Evolutionary conservation across 2,329 filamentous ascomycete genomes (phyloP), one percentile per base, ranked within the genome.

Genomic region (Furcasterigmium furcatum): DNA sequence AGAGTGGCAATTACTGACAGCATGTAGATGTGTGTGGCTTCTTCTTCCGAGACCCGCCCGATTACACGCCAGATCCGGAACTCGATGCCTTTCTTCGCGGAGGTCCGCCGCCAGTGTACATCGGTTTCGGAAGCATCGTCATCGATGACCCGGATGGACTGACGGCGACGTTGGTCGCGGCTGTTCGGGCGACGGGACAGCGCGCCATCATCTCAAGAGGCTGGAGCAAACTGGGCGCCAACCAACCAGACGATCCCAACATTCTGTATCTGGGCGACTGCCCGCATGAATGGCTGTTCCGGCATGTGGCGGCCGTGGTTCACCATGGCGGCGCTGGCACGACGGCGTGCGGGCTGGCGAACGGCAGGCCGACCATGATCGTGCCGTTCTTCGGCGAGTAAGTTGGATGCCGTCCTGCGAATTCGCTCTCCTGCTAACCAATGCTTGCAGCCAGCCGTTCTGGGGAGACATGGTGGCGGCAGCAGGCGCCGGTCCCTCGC

Each of bases 291-390:
- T 81, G 77, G 78, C 64, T 82, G 0, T 81, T 81, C 51, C 68
- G 75, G 47, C 68, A 70, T 19, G 76, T 81, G 1, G 67, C 72
- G 0, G 70, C 67, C 10, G 77, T 81, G 0, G 67, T 82, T 0
- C 78, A 82, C 47, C 77, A 82, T 42, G 78, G 78, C 16, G 78
- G 78, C 9, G 77, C 77, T 9, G 77, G 78, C 10, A 80, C 76
- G 0, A 80, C 78, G 4, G 76, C 78, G 1, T 72, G 70, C 24
- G 76, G 77, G 2, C 66, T 82, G 9, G 56, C 63, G 3, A 66
- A 72, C 30, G 77, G 72, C 0, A 61, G 66, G 18, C 77, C 78
- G 0, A 81, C 77, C 0, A 58, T 72, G 1, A 67, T 81, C n/a
- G 70, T 81, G 2, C 78, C 77, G 0, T 81, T 71, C 51, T 71